A percentile compares a stretch with the other conserved stretches of the same genome.
These are phyloP conservation scores for Bolboschoenoplectus hybrid DNA, from an alignment of 202 grass and related monocot genomes.

Conservation along the genomic window DNA sequence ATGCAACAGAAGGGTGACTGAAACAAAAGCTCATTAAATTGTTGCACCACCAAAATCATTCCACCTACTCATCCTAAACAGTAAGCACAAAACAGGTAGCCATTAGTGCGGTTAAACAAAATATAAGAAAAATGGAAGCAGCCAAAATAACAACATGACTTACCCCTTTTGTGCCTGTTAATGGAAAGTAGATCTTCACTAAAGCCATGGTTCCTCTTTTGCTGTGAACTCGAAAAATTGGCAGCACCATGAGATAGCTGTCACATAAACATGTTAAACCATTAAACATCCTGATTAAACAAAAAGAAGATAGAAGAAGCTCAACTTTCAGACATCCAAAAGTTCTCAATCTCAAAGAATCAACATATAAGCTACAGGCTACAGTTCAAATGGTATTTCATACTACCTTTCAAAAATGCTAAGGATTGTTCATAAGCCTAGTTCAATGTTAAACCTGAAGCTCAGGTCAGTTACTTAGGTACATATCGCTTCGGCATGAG, in stretches of 20 bases:
- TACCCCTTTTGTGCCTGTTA: conserved; percentile 36
- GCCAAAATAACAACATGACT: background rate
- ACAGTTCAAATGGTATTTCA: background rate
- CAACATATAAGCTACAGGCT: background rate
- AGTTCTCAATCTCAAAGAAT: background rate
- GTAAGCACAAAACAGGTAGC: background rate
- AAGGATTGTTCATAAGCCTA: background rate
- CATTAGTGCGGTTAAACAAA: background rate
- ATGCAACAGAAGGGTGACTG: background rate
- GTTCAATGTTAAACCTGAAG: conserved; percentile 2
- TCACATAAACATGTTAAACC: conserved; percentile 19
- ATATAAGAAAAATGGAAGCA: background rate
- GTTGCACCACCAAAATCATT: conserved; percentile 12
- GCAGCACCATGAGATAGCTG: conserved; percentile 24
- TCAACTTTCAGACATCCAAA: background rate
- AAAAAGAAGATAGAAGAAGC: background rate
- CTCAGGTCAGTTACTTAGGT: background rate
- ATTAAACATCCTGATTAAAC: background rate
- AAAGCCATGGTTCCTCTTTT: conserved; percentile 38
- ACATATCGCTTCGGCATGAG: background rate
- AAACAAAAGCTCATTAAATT: conserved; percentile 19
- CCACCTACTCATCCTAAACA: conserved; percentile 20
- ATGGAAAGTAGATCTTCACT: conserved; percentile 30
- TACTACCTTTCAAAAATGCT: background rate
- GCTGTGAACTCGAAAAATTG: conserved; percentile 27